Evolutionary conservation across 73 alveolate species (phyloP), one percentile per base, ranked within the genome.

Genomic region (Urostyla sp.): DNA sequence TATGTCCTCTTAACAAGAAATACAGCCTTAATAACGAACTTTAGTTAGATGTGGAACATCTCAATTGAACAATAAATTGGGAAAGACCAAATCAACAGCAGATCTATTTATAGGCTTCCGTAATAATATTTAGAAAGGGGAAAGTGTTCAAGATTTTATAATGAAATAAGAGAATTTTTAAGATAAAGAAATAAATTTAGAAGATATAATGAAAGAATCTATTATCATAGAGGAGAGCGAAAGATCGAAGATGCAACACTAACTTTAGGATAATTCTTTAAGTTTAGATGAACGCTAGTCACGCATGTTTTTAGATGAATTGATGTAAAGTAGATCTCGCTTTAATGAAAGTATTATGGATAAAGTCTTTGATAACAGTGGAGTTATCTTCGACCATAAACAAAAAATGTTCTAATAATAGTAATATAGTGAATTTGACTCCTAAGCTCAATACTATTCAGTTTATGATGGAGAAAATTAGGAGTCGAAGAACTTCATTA

Each of bases 11-110:
- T 40, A 60, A 60, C 35, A 63, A 37, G 24, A 16, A 63, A 63
- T 34, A 43, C 6, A 60, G 79, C 20, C 44, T 60, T 20, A 57
- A 63, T 13, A 43, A 63, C 20, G 44, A 63, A 43, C 16, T 63
- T 23, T 63, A 43, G 79, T 63, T 2, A 63, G 60, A 63, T 11
- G 79, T 38, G 79, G 79, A 5, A 63, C 61, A 21, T 43, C 61
- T 23, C 28, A 63, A 23, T 34, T 63, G 1, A 63, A 63, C 28
- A 63, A 63, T 40, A 63, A 63, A 40, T 26, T 63, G 2, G 79
- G 79, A 20, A 63, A 63, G 36, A 63, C 44, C 61, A 63, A 63
- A 38, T 63, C 79, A 1, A 38, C 58, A 5, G 79, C 79, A 35
- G 79, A 63, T 63, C 30, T 63, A 43, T 63, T 63, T 63, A 46